phyloP scores from a whole-genome alignment of 2,329 filamentous ascomycete species.

The Helotiales sp. region DNA sequence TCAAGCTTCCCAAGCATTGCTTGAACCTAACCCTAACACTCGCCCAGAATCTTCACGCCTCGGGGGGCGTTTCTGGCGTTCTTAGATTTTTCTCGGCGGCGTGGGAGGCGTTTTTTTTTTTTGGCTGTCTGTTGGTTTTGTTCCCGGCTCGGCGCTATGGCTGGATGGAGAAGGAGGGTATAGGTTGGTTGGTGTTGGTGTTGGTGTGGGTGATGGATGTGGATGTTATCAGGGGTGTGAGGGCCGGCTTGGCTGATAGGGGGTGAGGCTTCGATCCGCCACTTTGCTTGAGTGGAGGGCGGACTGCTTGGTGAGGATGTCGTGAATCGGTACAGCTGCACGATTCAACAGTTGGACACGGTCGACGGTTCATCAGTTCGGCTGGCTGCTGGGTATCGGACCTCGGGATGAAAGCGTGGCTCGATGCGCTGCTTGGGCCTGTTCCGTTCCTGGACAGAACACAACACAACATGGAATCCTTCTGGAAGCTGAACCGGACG shows the following conservation, averaged over 20 bases:
- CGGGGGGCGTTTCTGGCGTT: neutral
- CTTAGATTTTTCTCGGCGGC: neutral
- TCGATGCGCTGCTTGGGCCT: neutral
- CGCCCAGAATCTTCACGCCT: neutral
- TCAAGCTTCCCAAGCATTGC: too few relatives aligned
- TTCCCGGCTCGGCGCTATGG: neutral
- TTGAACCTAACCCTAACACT: too few relatives aligned
- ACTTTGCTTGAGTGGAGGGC: neutral
- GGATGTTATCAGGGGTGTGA: neutral
- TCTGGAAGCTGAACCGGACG: neutral
- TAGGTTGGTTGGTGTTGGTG: too few relatives aligned
- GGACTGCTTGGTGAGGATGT: too few relatives aligned
- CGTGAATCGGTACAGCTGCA: too few relatives aligned
- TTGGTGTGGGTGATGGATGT: neutral
- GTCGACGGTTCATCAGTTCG: too few relatives aligned
- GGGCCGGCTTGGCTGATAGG: neutral
- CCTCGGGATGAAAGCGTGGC: neutral
- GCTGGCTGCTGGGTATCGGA: neutral
- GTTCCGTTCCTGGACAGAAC: neutral
- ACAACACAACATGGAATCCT: neutral
- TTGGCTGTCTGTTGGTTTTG: too few relatives aligned
- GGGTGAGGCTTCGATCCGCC: neutral
- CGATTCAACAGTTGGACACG: too few relatives aligned
- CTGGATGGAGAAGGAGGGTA: neutral
- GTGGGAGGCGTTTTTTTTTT: neutral